Conservation (phyloP, 2,329 filamentous ascomycete species). For the Sarocladium brachiariae region DNA sequence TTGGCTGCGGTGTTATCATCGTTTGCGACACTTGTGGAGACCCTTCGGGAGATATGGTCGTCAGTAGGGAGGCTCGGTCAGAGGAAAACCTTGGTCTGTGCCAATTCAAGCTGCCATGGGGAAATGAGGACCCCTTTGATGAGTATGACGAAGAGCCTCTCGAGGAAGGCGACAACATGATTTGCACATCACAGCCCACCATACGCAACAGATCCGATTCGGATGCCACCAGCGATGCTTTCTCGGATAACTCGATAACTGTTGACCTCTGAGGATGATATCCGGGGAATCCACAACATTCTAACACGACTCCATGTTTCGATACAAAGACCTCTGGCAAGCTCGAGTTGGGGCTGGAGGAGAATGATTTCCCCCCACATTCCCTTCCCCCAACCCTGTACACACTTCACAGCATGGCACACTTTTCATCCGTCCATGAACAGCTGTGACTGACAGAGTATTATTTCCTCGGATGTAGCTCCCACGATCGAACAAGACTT, state of each 20-base stretch:
- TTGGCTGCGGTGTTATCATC: slow-evolving; percentile 39
- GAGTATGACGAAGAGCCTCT: slow-evolving; percentile 33
- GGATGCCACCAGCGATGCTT: slow-evolving; percentile 3
- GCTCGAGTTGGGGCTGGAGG: neutral
- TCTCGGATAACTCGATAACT: slow-evolving; percentile 7
- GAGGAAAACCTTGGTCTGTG: slow-evolving; percentile 18
- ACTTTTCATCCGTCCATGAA: slow-evolving; percentile 2
- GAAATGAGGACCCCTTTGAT: slow-evolving; percentile 25
- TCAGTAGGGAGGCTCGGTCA: slow-evolving; percentile 3
- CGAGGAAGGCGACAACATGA: slow-evolving; percentile 18
- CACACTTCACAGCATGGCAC: neutral
- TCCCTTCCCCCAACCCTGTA: neutral
- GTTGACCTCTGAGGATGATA: slow-evolving; percentile 4
- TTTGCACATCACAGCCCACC: neutral
- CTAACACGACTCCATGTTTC: neutral
- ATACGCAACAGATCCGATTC: neutral
- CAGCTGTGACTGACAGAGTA: slow-evolving; percentile 35
- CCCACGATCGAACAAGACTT: slow-evolving; percentile 79
- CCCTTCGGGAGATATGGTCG: slow-evolving; percentile 3
- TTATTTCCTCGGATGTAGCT: slow-evolving; percentile 55
- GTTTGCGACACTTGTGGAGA: slow-evolving; percentile 33
- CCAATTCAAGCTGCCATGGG: slow-evolving; percentile 22
- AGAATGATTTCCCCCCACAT: neutral
- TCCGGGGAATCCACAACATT: neutral
- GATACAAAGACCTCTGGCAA: neutral